phyloP scores from a whole-genome alignment of 257 asterid genomes.

The Solanum chmielewskii region DNA sequence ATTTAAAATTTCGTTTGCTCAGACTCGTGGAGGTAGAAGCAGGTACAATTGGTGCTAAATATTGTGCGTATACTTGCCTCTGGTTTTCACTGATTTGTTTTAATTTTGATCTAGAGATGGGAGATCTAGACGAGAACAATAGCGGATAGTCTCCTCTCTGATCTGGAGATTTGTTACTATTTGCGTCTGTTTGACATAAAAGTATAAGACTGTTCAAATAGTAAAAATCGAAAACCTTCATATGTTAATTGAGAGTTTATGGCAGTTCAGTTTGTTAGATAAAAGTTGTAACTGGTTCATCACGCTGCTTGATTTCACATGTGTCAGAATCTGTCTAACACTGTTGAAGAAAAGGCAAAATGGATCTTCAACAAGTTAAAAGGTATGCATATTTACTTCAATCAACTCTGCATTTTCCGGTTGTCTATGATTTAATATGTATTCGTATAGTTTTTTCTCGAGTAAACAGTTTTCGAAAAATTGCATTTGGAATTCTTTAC shows the following conservation, averaged over 20 bases:
- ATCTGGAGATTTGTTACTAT: neutral
- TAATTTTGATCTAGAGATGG: too few species aligned
- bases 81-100: neutral
- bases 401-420: neutral
- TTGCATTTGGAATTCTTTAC: neutral
- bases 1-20: too few species aligned
- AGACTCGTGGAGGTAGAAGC: too few species aligned
- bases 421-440: neutral
- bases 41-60: neutral
- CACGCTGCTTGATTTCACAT: neutral
- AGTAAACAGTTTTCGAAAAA: too few species aligned
- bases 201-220: neutral
- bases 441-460: neutral
- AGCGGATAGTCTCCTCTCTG: neutral
- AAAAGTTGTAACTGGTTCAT: neutral
- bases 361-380: constrained; percentile 96
- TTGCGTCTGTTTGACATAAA: neutral
- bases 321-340: constrained; percentile 60
- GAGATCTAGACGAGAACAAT: neutral
- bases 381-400: constrained; percentile 29
- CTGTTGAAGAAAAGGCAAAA: constrained; percentile 95
- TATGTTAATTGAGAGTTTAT: neutral
- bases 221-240: neutral
- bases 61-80: neutral
- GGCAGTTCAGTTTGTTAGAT: neutral